These are phyloP conservation scores for Rhizopogon vesiculosus DNA, from an alignment of 768 basidiomycete species.

Conservation along the genomic window DNA sequence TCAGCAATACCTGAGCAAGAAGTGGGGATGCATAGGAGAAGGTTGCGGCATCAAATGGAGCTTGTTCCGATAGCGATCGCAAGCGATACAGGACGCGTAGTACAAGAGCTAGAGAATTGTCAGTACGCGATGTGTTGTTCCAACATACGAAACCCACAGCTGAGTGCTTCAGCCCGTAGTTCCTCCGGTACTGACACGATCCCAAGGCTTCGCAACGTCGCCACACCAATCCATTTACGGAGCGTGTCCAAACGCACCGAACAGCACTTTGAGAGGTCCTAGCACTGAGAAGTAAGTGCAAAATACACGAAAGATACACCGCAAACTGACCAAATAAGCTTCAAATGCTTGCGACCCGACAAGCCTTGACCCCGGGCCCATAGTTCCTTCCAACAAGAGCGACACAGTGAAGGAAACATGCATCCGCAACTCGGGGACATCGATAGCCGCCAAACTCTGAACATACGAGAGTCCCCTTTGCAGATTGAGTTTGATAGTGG, in stretches of 20 bases:
- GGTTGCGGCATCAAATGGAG: slow-evolving; percentile 80
- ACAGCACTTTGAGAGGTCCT: slow-evolving; percentile 67
- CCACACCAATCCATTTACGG: slow-evolving; percentile 73
- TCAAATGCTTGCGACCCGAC: slow-evolving; percentile 61
- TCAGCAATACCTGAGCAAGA: slow-evolving; percentile 58
- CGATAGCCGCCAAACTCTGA: slow-evolving; percentile 50
- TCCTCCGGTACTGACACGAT: slow-evolving; percentile 67
- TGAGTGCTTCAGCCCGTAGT: slow-evolving; percentile 65
- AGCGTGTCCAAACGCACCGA: slow-evolving; percentile 71
- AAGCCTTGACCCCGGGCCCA: slow-evolving; percentile 56
- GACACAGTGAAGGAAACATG: slow-evolving; percentile 56
- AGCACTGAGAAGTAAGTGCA: not conserved
- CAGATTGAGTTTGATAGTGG: slow-evolving; percentile 46
- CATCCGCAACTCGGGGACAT: slow-evolving; percentile 45
- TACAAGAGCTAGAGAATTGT: slow-evolving; percentile 53
- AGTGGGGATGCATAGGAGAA: slow-evolving; percentile 81
- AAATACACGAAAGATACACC: not conserved
- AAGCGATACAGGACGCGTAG: slow-evolving; percentile 84
- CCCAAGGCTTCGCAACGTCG: slow-evolving; percentile 72
- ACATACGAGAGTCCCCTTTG: slow-evolving; percentile 70
- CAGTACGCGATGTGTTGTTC: not conserved
- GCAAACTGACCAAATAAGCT: slow-evolving; percentile 68
- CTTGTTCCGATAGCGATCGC: slow-evolving; percentile 74
- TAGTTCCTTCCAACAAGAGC: slow-evolving; percentile 61
- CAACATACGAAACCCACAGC: slow-evolving; percentile 14